phyloP scores from a whole-genome alignment of 768 basidiomycete genomes.

The Coprinopsis marcescibilis region DNA sequence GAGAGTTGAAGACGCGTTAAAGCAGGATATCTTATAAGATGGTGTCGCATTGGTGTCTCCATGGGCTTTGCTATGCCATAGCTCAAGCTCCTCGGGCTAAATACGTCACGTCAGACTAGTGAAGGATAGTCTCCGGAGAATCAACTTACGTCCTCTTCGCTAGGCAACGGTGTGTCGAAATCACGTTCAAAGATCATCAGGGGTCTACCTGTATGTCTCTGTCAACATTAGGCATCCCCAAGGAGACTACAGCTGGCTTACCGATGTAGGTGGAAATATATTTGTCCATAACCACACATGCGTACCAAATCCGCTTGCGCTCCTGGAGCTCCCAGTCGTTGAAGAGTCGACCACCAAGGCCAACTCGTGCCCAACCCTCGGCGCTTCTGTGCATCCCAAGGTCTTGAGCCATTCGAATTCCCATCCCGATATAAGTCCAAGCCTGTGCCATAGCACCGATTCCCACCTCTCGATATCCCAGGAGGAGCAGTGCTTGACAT shows the following conservation, averaged over 20 bases:
- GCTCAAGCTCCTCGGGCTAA: slow-evolving; percentile 63
- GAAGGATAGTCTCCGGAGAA: background rate
- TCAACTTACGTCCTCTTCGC: slow-evolving; percentile 47
- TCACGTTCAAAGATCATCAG: slow-evolving; percentile 70
- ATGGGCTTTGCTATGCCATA: slow-evolving; percentile 33
- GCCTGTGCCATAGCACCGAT: slow-evolving; percentile 86
- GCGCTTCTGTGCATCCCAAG: slow-evolving; percentile 78
- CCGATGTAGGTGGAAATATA: slow-evolving; percentile 78
- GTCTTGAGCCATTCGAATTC: slow-evolving; percentile 89
- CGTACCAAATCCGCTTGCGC: slow-evolving; percentile 72
- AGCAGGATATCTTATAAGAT: slow-evolving; percentile 61
- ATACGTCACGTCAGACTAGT: slow-evolving; percentile 4
- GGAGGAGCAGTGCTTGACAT: slow-evolving; percentile 71
- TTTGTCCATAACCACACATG: slow-evolving; percentile 73
- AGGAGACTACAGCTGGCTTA: slow-evolving; percentile 22
- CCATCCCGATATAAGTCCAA: slow-evolving; percentile 85
- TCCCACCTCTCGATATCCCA: slow-evolving; percentile 82
- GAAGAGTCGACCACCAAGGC: slow-evolving; percentile 53
- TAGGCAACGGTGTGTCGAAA: slow-evolving; percentile 67
- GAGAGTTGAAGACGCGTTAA: slow-evolving; percentile 67
- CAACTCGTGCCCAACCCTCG: slow-evolving; percentile 67
- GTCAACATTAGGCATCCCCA: slow-evolving; percentile 4
- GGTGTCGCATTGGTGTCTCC: slow-evolving; percentile 30
- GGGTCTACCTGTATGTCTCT: slow-evolving; percentile 48
- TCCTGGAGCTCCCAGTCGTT: slow-evolving; percentile 58